These are phyloP conservation scores for Chrysoporthe puriensis DNA, from an alignment of 2,329 filamentous ascomycete species.

Conservation along the genomic window DNA sequence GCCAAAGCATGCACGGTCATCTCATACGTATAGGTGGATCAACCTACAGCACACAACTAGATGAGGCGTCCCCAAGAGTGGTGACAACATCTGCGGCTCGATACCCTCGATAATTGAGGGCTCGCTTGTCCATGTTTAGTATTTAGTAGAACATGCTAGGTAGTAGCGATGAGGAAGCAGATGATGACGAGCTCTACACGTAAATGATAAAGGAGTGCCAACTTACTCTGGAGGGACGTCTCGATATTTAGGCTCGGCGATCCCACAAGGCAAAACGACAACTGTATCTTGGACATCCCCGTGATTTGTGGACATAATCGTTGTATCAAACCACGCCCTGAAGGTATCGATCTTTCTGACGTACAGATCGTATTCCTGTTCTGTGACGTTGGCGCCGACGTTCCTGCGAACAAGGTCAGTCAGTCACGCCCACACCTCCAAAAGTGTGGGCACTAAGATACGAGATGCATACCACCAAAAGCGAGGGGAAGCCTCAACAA, in stretches of 20 bases:
- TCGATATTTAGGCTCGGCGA: conserved; percentile 13
- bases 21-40: background rate
- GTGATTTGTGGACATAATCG: conserved; percentile 5
- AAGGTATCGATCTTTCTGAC: conserved; percentile 16
- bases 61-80: conserved; percentile 23
- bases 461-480: conserved; percentile 11
- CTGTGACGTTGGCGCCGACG: conserved; percentile 17
- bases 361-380: conserved; percentile 18
- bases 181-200: background rate
- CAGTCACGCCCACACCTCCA: too few relatives aligned
- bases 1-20: too few relatives aligned
- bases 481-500: conserved; percentile 19
- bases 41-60: conserved; percentile 24
- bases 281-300: conserved; percentile 3
- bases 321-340: conserved; percentile 24
- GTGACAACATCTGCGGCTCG: conserved; percentile 13
- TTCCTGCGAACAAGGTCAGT: conserved; percentile 9
- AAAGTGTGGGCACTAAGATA: background rate
- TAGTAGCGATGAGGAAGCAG: background rate
- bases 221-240: conserved; percentile 20
- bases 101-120: conserved; percentile 15
- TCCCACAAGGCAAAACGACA: conserved; percentile 19
- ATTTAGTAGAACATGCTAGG: background rate
- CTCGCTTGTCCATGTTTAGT: conserved; percentile 11
- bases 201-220: background rate